Evolutionary conservation across 2,329 filamentous ascomycete species (phyloP).

Genomic region (Hymenoscyphus linearis): DNA sequence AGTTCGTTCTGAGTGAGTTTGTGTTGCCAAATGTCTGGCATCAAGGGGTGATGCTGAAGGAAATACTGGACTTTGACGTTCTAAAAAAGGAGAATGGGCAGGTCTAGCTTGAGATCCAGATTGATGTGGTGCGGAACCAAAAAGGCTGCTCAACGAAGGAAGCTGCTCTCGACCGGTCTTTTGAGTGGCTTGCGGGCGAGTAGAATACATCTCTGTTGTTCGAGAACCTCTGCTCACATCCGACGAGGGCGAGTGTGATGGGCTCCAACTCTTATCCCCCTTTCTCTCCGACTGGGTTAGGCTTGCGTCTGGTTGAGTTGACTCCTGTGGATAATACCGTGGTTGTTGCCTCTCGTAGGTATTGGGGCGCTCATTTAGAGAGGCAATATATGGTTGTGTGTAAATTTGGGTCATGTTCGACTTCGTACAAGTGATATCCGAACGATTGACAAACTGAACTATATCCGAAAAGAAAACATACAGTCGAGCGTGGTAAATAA

Average conservation of each 20-base stretch:
- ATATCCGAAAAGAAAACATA: conserved; percentile 11
- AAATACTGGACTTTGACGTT: conserved; percentile 29
- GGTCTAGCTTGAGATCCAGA: conserved; percentile 19
- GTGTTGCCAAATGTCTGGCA: conserved; percentile 23
- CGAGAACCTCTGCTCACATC: conserved; percentile 16
- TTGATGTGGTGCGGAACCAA: conserved; percentile 23
- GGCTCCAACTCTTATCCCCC: conserved; percentile 18
- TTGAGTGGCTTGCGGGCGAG: conserved; percentile 15
- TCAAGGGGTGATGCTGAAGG: conserved; percentile 24
- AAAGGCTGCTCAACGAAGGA: conserved; percentile 32
- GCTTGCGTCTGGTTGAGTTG: conserved; percentile 7
- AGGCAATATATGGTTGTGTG: conserved; percentile 20
- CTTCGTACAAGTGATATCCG: background rate
- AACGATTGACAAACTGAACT: background rate
- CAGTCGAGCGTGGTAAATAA: conserved; percentile 20
- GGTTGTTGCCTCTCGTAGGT: conserved; percentile 16
- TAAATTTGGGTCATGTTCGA: conserved; percentile 31
- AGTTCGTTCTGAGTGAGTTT: conserved; percentile 22
- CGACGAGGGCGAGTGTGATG: conserved; percentile 22
- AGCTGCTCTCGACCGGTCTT: conserved; percentile 28
- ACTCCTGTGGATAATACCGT: conserved; percentile 18
- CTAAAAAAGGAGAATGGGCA: conserved; percentile 28
- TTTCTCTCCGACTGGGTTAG: conserved; percentile 11
- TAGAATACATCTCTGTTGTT: conserved; percentile 24
- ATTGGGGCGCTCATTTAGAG: conserved; percentile 19